These are phyloP conservation scores for Agrocybe praecox DNA, from an alignment of 768 basidiomycete species.

Conservation along the genomic window DNA sequence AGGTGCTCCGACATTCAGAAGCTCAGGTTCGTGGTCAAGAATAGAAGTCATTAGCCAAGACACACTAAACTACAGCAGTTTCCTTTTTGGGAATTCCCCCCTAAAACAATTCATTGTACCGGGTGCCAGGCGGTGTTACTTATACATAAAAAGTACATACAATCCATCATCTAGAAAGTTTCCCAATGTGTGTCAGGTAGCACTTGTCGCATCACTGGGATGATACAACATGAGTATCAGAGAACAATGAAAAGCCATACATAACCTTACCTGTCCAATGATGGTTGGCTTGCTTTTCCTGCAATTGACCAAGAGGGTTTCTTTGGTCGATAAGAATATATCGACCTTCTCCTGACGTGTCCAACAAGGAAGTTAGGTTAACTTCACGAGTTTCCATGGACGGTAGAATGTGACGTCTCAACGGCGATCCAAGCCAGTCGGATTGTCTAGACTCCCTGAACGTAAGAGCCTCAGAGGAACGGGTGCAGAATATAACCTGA, in stretches of 20 bases:
- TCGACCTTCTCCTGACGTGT: slow-evolving; percentile 37
- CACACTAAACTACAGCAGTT: neutral
- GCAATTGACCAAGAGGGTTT: slow-evolving; percentile 68
- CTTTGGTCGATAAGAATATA: slow-evolving; percentile 63
- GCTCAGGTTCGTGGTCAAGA: slow-evolving; percentile 2
- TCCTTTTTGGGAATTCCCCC: slow-evolving; percentile 4
- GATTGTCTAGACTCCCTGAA: slow-evolving; percentile 56
- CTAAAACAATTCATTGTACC: neutral
- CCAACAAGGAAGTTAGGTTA: slow-evolving; percentile 42
- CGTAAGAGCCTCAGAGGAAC: slow-evolving; percentile 49
- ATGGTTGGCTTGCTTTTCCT: slow-evolving; percentile 60
- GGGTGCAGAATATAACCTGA: slow-evolving; percentile 85
- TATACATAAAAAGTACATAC: neutral
- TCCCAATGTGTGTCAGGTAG: slow-evolving; percentile 77
- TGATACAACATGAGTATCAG: slow-evolving; percentile 6
- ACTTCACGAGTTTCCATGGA: slow-evolving; percentile 57
- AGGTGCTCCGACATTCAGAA: slow-evolving; percentile 39
- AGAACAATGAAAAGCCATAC: neutral
- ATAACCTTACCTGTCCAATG: slow-evolving; percentile 74
- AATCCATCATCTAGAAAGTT: slow-evolving; percentile 52
- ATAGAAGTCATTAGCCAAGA: neutral
- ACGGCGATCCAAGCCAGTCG: slow-evolving; percentile 70
- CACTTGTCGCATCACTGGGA: slow-evolving; percentile 76
- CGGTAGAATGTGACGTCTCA: slow-evolving; percentile 63
- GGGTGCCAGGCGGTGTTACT: too few relatives aligned